Base-by-base conservation (phyloP, 306 rosid genomes). In the Prunus dulcis region DNA sequence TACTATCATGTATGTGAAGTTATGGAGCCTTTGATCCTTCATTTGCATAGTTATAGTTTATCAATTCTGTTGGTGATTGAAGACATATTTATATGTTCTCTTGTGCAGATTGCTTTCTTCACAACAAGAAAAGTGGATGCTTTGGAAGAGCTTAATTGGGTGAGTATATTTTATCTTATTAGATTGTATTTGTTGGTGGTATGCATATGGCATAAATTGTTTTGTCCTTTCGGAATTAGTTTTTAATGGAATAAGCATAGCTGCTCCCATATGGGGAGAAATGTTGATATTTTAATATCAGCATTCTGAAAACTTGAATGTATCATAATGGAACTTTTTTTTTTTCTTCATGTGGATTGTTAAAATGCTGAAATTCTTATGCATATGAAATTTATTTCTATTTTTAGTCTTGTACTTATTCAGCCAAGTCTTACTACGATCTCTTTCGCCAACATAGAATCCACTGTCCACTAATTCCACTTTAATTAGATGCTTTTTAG, bases 131-230 rank as follows among this genome's bases (percentile, higher is more conserved):
- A 85, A 69, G 80, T 95, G 45, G 83, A 83, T 64, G 96, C 99
- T 10, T 80, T 84, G 78, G 99, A 95, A 84, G 99, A 95, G 80
- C 91, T 95, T 67, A 95, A 92, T 65, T 92, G 97, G 99, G 99
- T 95, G 65, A 69, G 98, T 85, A 56, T 38, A 19, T 77, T 82
- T 73, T 71, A 72, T n/a, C 12, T 22, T 52, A 12, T 53, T 72
- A 72, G 71, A 67, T 62, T 47, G 27, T 83, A 34, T 78, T 79
- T 71, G 64, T 74, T 80, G 78, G 74, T 58, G 57, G 72, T 80
- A 77, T 30, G 65, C 74, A 49, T 49, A 49, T 49, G 11, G 71
- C 74, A 67, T 38, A 28, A 66, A 45, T 69, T 78, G 9, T 61
- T 55, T 9, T 64, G 9, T 38, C 32, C 60, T 73, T 19, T 74